Base-by-base conservation (phyloP, 1,139 yeast genomes). In the Candida sojae region DNA sequence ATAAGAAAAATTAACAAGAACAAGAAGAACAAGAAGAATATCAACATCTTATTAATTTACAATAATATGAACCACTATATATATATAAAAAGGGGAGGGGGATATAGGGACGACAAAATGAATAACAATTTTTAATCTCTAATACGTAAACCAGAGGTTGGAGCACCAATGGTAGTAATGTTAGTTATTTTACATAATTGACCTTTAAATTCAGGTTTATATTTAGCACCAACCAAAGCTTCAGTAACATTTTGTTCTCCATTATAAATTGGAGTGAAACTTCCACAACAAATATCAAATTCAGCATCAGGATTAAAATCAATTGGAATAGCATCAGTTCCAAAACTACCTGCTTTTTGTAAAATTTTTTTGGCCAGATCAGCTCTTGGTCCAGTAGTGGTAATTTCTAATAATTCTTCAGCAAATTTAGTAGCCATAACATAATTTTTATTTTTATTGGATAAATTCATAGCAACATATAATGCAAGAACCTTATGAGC, bases 381-480 rank as follows among this genome's bases (percentile, higher is more conserved):
- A 17, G 96, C 93, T 65, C 91, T 84, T 40, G 92, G 79, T 25
- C 97, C 97, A 17, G 80, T 66, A 1, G 85, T 62, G 46, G 82
- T 80, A 48, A 90, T 75, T 57, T 82, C 79, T 62, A 95, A 75
- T 61, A 88, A 85, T 68, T 90, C 92, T 32, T 80, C 77, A 1
- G 99, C 99, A 75, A 95, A 95, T 62, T 84, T 84, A 7, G 96
- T 84, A 1, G 99, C 97, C 56, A 89, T 82, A 7, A 92, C 87
- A 70, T 71, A 92, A 70, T 95, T 93, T 68, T 91, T 91, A 65
- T 86, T 78, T 63, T 88, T 88, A 77, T 88, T 90, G 34, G 95
- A 83, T 71, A 89, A 96, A 45, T 88, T 83, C 96, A 93, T 88
- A 37, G 99, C 99, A 51, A 91, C 96, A 66, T 90, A 95, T 59